phyloP scores from a whole-genome alignment of 768 basidiomycete species.

The Pleurotus sapidus region DNA sequence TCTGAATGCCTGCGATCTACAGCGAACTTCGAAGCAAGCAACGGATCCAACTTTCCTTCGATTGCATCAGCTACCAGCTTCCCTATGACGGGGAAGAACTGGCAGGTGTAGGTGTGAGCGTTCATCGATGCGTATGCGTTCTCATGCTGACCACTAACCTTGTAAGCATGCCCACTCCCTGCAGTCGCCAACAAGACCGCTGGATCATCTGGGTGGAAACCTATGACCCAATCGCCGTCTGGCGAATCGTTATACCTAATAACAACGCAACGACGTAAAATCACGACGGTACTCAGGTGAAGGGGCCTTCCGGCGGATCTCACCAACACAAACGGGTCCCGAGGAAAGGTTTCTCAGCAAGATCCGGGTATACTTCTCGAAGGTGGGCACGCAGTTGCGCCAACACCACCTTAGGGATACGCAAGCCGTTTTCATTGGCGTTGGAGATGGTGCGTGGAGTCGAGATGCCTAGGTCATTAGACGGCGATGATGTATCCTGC shows the following conservation, averaged over 20 bases:
- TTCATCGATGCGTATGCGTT: neutral
- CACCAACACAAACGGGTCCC: constrained; percentile 88
- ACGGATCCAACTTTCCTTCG: constrained; percentile 55
- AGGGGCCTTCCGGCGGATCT: constrained; percentile 16
- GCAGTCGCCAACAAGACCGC: constrained; percentile 80
- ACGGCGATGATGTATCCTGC: neutral
- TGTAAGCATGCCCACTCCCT: constrained; percentile 87
- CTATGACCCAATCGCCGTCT: constrained; percentile 89
- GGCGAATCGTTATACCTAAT: constrained; percentile 86
- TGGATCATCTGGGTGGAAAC: constrained; percentile 54
- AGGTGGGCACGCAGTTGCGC: constrained; percentile 50
- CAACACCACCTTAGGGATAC: constrained; percentile 62
- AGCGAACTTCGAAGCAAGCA: constrained; percentile 59
- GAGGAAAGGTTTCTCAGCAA: constrained; percentile 69
- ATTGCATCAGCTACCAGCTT: constrained; percentile 71
- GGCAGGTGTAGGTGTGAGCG: constrained; percentile 1
- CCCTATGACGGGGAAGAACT: constrained; percentile 91
- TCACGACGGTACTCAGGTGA: neutral
- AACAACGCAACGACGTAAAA: neutral
- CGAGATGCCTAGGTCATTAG: constrained; percentile 47
- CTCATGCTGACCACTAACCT: constrained; percentile 39
- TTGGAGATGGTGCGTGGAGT: constrained; percentile 73
- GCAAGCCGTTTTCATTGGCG: constrained; percentile 53
- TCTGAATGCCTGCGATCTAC: constrained; percentile 41
- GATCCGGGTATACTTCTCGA: constrained; percentile 65